Base-by-base conservation (phyloP, 2,329 filamentous ascomycete species). In the Cladosporium colombiae region DNA sequence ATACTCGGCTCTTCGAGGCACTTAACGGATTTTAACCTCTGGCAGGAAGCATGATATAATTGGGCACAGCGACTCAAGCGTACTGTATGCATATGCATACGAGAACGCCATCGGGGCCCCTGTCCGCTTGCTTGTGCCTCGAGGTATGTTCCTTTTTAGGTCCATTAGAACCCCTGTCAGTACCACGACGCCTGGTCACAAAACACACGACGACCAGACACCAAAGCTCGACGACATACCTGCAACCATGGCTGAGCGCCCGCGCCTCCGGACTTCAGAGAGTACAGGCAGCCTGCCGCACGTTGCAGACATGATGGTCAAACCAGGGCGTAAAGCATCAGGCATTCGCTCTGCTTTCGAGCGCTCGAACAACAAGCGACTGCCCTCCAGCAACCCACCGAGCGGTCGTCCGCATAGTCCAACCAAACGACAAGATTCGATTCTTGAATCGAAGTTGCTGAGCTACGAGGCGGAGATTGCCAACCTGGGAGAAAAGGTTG, bases 401-500 rank as follows among this genome's bases (percentile, higher is more conserved):
- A 29, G 27, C 7, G n/a, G 55, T 4, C 18, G 8, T 55, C 55
- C 37, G 10, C 49, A n/a, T 62, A 69, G 65, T 18, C 60, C 60
- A 16, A 52, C 33, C 29, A 62, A 55, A 21, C 33, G 33, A 23
- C 23, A 44, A 0, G 31, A 55, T 18, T 55, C 50, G 16, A 56
- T 44, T n/a, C 8, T 50, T 8, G 50, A 56, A 27, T 23, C 40
- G 2, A 27, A 31, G 3, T 2, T 29, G 25, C 27, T 14, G 7
- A 59, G 37, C 23, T 63, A 70, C 10, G 67, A 68, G 33, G 66
- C 66, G 14, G 70, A 73, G 50, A 65, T 73, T 14, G 68, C 67
- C 18, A 66, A 61, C 8, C 46, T 73, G 65, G 66, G 58, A 44
- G 66, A 66, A 16, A 65, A 73, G 59, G 57, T 73, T 52, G 67